phyloP scores from a whole-genome alignment of 116 monocot species.

The Zostera marina region DNA sequence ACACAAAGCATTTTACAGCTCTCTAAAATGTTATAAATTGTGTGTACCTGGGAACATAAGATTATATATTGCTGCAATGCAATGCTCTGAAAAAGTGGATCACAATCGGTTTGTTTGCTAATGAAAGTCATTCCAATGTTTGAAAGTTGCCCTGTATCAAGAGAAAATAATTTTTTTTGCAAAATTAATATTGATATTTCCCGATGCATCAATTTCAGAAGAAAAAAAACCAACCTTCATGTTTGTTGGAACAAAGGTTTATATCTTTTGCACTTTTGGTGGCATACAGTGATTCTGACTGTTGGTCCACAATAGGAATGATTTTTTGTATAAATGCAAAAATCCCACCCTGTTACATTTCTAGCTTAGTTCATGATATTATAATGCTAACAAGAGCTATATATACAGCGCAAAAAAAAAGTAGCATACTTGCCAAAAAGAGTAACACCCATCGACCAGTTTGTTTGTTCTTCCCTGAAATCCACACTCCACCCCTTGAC shows the following conservation, averaged over 20 bases:
- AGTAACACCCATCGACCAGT: slow-evolving; percentile 97
- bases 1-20: not conserved
- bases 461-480: slow-evolving; percentile 97
- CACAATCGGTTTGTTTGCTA: slow-evolving; percentile 25
- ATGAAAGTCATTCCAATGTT: slow-evolving; percentile 49
- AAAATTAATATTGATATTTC: not conserved
- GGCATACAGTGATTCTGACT: not conserved
- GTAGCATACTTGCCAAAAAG: slow-evolving; percentile 92
- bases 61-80: slow-evolving; percentile 91
- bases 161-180: not conserved
- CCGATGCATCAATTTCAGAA: not conserved
- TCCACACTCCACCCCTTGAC: slow-evolving; percentile 86
- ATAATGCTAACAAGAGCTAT: too few relatives aligned
- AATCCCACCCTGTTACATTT: slow-evolving; percentile 36
- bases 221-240: slow-evolving; percentile 12
- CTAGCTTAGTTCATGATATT: not conserved
- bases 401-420: slow-evolving; percentile 4
- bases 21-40: not conserved
- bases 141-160: slow-evolving; percentile 31
- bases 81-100: slow-evolving; percentile 61
- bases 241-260: slow-evolving; percentile 5
- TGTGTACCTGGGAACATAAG: slow-evolving; percentile 70
- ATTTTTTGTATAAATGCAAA: slow-evolving; percentile 64
- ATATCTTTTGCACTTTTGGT: slow-evolving; percentile 6
- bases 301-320: slow-evolving; percentile 31